These are phyloP conservation scores for Pythium plurisporium DNA, from an alignment of 352 stramenopile genomes.

Conservation along the genomic window DNA sequence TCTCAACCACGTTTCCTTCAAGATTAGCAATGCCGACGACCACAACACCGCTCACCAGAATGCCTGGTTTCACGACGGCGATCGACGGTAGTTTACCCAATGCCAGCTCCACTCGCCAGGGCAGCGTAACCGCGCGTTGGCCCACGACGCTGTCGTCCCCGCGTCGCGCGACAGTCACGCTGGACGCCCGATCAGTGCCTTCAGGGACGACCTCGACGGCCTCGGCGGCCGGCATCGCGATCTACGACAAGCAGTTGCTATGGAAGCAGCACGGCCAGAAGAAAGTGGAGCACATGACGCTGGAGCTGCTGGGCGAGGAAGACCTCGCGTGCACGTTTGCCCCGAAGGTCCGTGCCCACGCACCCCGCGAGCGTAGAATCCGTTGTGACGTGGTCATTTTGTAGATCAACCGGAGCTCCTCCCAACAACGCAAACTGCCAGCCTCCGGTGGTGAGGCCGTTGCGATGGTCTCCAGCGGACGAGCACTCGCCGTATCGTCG, in stretches of 20 bases:
- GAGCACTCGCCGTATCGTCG: neutral
- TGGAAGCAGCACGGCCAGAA: conserved; percentile 54
- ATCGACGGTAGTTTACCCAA: too few species aligned
- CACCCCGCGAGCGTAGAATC: neutral
- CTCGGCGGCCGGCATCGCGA: neutral
- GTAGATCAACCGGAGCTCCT: conserved; percentile 22
- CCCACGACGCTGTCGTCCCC: neutral
- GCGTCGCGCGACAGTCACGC: conserved; percentile 1
- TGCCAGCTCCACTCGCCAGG: too few species aligned
- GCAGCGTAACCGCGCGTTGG: too few species aligned
- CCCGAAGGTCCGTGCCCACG: conserved; percentile 34
- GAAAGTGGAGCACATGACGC: conserved; percentile 42
- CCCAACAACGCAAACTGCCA: too few species aligned
- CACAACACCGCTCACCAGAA: too few species aligned
- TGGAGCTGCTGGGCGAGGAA: conserved; percentile 37
- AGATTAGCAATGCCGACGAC: too few species aligned
- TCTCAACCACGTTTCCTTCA: too few species aligned
- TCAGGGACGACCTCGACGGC: neutral
- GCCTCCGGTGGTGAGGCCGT: too few species aligned
- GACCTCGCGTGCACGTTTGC: conserved; percentile 56
- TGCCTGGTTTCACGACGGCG: too few species aligned
- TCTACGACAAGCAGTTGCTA: conserved; percentile 63
- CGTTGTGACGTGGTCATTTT: neutral
- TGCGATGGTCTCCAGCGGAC: neutral
- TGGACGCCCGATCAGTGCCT: neutral